Evolutionary conservation across 116 monocot species (phyloP).

Genomic region (Zostera marina): DNA sequence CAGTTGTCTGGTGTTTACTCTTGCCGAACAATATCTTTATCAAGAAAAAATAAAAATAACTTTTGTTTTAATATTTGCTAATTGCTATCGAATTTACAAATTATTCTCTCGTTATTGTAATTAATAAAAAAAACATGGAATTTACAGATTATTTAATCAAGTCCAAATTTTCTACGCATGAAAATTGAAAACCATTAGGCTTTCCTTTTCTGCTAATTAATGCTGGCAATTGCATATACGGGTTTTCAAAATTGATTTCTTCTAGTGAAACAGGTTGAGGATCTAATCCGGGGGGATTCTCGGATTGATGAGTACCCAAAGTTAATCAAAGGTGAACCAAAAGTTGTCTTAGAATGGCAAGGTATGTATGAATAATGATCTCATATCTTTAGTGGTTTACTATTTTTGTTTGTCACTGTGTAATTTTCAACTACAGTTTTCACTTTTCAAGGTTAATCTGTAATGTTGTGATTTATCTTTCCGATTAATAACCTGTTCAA

Average conservation of each 20-base stretch:
- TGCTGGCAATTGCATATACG: not conserved
- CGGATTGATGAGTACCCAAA: constrained; percentile 91
- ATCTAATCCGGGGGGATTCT: constrained; percentile 76
- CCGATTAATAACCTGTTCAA: not conserved
- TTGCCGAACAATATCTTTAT: not conserved
- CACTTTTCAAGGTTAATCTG: not conserved
- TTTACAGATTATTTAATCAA: not conserved
- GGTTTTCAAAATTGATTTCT: not conserved
- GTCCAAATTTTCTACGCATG: no score
- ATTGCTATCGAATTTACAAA: not conserved
- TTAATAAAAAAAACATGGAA: no score
- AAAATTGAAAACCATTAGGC: no score
- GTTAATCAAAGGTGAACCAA: constrained; percentile 81
- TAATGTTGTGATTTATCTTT: not conserved
- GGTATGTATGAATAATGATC: constrained; percentile 17
- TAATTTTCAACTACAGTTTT: not conserved
- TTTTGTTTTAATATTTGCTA: not conserved
- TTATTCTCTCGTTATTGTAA: not conserved
- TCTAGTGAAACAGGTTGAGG: constrained; percentile 48
- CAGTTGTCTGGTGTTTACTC: not conserved
- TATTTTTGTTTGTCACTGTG: not conserved
- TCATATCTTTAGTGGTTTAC: not conserved
- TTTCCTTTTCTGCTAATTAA: no score
- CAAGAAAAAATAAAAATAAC: not conserved
- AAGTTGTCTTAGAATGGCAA: constrained; percentile 90